phyloP scores from a whole-genome alignment of 2,329 filamentous ascomycete genomes.

The Fusarium sp. region DNA sequence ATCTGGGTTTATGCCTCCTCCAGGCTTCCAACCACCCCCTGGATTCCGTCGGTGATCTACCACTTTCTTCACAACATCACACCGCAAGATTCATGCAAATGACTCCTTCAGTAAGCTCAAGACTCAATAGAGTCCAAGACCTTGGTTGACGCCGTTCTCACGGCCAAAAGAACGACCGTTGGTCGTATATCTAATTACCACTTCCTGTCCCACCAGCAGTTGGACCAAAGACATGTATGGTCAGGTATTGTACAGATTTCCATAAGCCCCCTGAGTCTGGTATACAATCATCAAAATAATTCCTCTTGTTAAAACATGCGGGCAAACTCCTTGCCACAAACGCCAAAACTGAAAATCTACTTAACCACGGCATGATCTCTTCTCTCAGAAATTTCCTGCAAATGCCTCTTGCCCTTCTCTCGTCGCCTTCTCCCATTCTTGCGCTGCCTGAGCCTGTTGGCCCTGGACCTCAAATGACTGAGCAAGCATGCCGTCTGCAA shows the following conservation, averaged over 20 bases:
- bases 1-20: conserved; percentile 58
- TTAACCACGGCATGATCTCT: conserved; percentile 14
- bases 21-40: conserved; percentile 62
- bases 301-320: conserved; percentile 40
- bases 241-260: conserved; percentile 43
- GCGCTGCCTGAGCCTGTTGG: conserved; percentile 61
- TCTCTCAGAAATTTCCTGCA: conserved; percentile 49
- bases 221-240: conserved; percentile 40
- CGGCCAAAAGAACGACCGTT: conserved; percentile 30
- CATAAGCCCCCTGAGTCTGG: conserved; percentile 36
- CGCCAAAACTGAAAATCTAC: conserved; percentile 40
- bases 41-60: conserved; percentile 56
- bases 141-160: conserved; percentile 32
- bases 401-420: conserved; percentile 60
- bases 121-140: conserved; percentile 30
- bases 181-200: conserved; percentile 41
- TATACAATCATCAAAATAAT: conserved; percentile 48
- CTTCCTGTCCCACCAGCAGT: conserved; percentile 28
- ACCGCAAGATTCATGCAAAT: conserved; percentile 27
- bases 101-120: conserved; percentile 31
- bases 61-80: conserved; percentile 15
- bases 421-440: conserved; percentile 58
- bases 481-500: conserved; percentile 82
- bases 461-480: conserved; percentile 81
- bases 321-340: conserved; percentile 46